Evolutionary conservation across 2,329 filamentous ascomycete species (phyloP).

Genomic region (Drechslerella coelobrocha): DNA sequence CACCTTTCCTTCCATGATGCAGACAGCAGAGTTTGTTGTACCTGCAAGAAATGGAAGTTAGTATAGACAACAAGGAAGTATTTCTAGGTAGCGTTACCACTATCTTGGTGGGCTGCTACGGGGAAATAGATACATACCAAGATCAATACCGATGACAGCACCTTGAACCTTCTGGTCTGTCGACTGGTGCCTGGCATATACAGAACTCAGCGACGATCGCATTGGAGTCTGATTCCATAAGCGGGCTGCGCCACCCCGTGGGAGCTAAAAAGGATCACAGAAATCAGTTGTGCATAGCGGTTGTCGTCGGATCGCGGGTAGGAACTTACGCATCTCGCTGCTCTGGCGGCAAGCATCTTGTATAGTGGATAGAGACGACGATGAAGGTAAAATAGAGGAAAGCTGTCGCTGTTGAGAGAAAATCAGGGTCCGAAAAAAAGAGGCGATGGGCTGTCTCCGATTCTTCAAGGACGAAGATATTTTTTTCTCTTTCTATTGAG

Average conservation of each 20-base stretch:
- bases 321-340: slow-evolving; percentile 47
- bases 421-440: slow-evolving; percentile 4
- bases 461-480: slow-evolving; percentile 26
- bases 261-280: slow-evolving; percentile 24
- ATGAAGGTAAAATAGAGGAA: slow-evolving; percentile 7
- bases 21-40: slow-evolving; percentile 97
- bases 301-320: background rate
- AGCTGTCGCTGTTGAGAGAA: slow-evolving; percentile 13
- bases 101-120: background rate
- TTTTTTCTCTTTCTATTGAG: slow-evolving; percentile 12
- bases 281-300: slow-evolving; percentile 4
- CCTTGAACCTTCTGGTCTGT: slow-evolving; percentile 90
- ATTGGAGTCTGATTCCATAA: slow-evolving; percentile 44
- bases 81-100: background rate
- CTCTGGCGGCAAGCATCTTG: slow-evolving; percentile 51
- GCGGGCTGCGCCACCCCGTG: slow-evolving; percentile 45
- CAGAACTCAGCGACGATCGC: slow-evolving; percentile 60
- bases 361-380: slow-evolving; percentile 13
- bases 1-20: slow-evolving; percentile 94
- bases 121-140: slow-evolving; percentile 67
- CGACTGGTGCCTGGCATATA: slow-evolving; percentile 79
- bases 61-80: slow-evolving; percentile 10
- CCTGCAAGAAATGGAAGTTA: slow-evolving; percentile 62
- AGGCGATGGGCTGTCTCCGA: slow-evolving; percentile 7
- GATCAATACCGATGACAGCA: slow-evolving; percentile 95